phyloP scores from a whole-genome alignment of 306 rosid species.

The Cicer bijugum region DNA sequence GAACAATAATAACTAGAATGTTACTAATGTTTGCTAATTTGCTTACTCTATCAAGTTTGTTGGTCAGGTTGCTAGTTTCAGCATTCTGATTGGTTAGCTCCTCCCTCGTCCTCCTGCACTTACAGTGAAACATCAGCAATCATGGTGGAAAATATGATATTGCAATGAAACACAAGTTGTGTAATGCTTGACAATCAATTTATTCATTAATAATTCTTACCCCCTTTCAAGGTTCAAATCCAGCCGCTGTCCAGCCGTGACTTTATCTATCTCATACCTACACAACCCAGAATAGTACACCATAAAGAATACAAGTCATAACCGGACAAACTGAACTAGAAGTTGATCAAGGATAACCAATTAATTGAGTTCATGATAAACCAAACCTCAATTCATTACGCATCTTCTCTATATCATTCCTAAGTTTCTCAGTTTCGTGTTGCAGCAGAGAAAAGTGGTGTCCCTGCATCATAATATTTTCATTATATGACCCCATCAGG shows the following conservation, averaged over 20 bases:
- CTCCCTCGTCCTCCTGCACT: constrained; percentile 86
- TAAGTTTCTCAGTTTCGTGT: constrained; percentile 90
- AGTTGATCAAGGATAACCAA: constrained; percentile 23
- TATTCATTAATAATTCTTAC: constrained; percentile 50
- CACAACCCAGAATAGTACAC: constrained; percentile 41
- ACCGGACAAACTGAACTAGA: constrained; percentile 23
- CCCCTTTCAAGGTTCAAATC: constrained; percentile 98
- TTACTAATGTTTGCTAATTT: background rate
- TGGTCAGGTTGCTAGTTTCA: constrained; percentile 81
- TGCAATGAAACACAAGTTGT: constrained; percentile 25
- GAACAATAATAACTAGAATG: background rate
- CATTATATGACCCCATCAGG: constrained; percentile 26
- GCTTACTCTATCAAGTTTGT: constrained; percentile 92
- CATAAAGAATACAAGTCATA: constrained; percentile 21
- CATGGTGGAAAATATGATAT: background rate
- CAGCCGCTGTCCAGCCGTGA: constrained; percentile 91
- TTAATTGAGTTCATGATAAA: background rate
- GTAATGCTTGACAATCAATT: constrained; percentile 7
- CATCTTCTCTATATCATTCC: constrained; percentile 92
- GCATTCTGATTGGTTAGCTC: constrained; percentile 85
- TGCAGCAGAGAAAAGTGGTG: constrained; percentile 89
- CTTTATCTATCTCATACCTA: constrained; percentile 94
- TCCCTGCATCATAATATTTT: constrained; percentile 61
- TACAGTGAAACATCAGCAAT: background rate
- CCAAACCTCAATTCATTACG: constrained; percentile 74